Evolutionary conservation across 352 stramenopile genomes (phyloP).

Genomic region (Globisporangium irregulare): DNA sequence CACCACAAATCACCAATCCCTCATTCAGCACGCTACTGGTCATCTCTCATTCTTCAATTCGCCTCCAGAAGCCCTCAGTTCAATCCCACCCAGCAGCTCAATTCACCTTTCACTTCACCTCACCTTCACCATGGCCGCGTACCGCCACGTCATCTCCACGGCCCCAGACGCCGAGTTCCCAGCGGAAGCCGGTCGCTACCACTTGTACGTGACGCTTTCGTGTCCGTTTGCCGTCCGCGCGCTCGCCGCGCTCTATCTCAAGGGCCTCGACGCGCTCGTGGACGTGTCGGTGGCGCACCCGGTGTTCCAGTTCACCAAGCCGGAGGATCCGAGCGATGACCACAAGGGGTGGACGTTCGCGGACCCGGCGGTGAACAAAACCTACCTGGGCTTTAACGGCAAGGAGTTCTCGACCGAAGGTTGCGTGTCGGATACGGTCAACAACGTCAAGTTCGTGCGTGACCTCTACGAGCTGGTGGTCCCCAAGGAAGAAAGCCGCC

Average conservation of each 20-base stretch:
- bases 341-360: constrained; percentile 38
- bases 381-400: constrained; percentile 5
- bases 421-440: constrained; percentile 22
- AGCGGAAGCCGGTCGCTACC: constrained; percentile 65
- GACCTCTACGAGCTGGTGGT: constrained; percentile 39
- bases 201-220: constrained; percentile 91
- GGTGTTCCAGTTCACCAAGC: constrained; percentile 41
- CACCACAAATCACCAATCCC: neutral
- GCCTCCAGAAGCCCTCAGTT: neutral
- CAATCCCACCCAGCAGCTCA: neutral
- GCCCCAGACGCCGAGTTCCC: constrained; percentile 22
- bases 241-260: constrained; percentile 79
- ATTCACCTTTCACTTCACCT: neutral
- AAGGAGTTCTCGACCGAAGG: constrained; percentile 21
- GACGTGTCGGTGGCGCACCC: constrained; percentile 79
- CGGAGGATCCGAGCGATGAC: constrained; percentile 30
- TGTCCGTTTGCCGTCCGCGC: constrained; percentile 79
- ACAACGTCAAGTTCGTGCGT: constrained; percentile 22
- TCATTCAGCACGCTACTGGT: neutral
- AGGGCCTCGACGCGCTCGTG: constrained; percentile 91
- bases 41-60: neutral
- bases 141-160: constrained; percentile 23
- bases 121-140: neutral
- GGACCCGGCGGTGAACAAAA: constrained; percentile 7
- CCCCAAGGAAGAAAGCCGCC: constrained; percentile 4